phyloP scores from a whole-genome alignment of 2,329 filamentous ascomycete species.

The Akanthomyces muscarius region DNA sequence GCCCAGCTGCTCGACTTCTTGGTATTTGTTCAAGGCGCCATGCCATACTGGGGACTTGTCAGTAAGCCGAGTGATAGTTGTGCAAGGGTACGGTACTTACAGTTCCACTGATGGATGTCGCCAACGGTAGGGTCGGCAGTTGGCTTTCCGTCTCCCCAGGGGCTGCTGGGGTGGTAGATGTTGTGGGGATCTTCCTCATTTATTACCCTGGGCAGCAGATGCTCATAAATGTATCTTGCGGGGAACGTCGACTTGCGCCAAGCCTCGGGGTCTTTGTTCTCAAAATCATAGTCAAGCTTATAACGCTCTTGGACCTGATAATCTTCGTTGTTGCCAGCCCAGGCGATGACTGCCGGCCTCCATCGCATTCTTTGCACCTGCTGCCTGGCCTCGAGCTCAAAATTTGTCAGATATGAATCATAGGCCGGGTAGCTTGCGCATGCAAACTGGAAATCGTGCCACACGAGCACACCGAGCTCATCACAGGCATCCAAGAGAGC shows the following conservation, averaged over 20 bases:
- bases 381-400: slow-evolving; percentile 58
- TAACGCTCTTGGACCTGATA: slow-evolving; percentile 72
- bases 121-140: slow-evolving; percentile 63
- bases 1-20: slow-evolving; percentile 65
- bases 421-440: slow-evolving; percentile 67
- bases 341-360: slow-evolving; percentile 67
- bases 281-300: slow-evolving; percentile 65
- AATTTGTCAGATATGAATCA: slow-evolving; percentile 54
- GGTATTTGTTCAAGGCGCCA: slow-evolving; percentile 65
- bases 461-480: slow-evolving; percentile 67
- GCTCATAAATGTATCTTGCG: slow-evolving; percentile 74
- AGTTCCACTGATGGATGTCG: slow-evolving; percentile 72
- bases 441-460: slow-evolving; percentile 78
- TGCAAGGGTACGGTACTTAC: slow-evolving; percentile 16
- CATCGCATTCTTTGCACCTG: slow-evolving; percentile 55
- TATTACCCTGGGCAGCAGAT: slow-evolving; percentile 64
- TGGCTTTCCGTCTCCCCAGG: slow-evolving; percentile 60
- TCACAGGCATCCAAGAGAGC: slow-evolving; percentile 68
- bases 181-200: slow-evolving; percentile 57
- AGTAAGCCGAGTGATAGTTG: background rate
- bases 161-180: slow-evolving; percentile 70
- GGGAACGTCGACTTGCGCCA: slow-evolving; percentile 75
- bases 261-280: slow-evolving; percentile 66
- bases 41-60: slow-evolving; percentile 59
- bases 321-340: slow-evolving; percentile 74